phyloP scores from a whole-genome alignment of 2,329 filamentous ascomycete species.

The Penicillium concentricum region DNA sequence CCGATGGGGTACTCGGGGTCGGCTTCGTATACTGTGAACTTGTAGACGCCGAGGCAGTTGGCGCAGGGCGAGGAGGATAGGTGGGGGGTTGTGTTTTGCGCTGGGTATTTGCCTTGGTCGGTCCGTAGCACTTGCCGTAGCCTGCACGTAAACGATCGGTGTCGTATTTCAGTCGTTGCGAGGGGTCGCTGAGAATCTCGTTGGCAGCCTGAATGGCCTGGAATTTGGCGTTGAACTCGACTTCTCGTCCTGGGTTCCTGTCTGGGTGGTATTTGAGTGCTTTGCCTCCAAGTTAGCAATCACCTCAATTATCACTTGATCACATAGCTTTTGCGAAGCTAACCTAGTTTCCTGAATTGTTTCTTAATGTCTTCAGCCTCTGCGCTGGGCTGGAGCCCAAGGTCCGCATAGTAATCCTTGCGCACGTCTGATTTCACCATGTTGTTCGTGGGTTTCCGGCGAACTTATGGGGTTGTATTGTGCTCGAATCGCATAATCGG shows the following conservation, averaged over 20 bases:
- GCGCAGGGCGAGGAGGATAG: conserved; percentile 24
- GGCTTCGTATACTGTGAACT: conserved; percentile 13
- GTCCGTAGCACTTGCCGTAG: conserved; percentile 36
- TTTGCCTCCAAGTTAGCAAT: conserved; percentile 32
- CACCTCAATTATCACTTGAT: no score
- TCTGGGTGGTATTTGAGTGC: conserved; percentile 86
- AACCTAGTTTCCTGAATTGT: conserved; percentile 80
- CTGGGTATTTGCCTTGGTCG: conserved; percentile 28
- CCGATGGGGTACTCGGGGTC: conserved; percentile 34
- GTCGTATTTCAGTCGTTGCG: conserved; percentile 62
- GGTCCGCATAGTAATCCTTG: conserved; percentile 81
- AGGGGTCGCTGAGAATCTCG: conserved; percentile 67
- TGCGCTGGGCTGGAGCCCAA: conserved; percentile 68
- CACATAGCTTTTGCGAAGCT: conserved; percentile 17
- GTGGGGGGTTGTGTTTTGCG: conserved; percentile 30
- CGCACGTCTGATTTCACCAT: conserved; percentile 69
- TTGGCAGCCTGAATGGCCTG: conserved; percentile 83
- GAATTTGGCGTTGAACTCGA: conserved; percentile 77
- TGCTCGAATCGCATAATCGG: conserved; percentile 17
- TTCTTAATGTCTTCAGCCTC: conserved; percentile 77
- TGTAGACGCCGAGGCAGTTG: conserved; percentile 22
- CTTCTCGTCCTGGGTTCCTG: conserved; percentile 78
- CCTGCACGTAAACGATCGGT: conserved; percentile 57
- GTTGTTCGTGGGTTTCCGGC: conserved; percentile 30
- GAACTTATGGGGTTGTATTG: conserved; percentile 9